Percentiles rank a stretch among this genome's conserved stretches.
Conservation (phyloP, 106 monocot genomes). For the Acorus calamus region DNA sequence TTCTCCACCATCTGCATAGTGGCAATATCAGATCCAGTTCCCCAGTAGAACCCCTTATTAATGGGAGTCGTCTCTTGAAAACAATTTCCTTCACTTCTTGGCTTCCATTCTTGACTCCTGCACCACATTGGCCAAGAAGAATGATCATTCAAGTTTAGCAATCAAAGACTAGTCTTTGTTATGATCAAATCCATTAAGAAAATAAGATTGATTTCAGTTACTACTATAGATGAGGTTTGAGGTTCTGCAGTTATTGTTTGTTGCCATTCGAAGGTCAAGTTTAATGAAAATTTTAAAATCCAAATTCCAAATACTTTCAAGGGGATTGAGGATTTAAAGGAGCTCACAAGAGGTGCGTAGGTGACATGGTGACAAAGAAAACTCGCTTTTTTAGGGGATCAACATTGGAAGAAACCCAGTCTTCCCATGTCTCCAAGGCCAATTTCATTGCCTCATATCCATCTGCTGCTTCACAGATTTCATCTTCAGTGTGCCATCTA, state of each 20-base stretch:
- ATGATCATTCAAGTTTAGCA: not conserved
- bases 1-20: conserved; percentile 46
- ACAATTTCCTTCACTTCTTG: conserved; percentile 57
- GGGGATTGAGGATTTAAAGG: too few species aligned
- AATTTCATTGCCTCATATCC: conserved; percentile 53
- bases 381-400: conserved; percentile 30
- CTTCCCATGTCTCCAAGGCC: conserved; percentile 64
- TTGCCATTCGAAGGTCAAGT: not conserved
- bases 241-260: too few species aligned
- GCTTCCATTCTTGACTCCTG: conserved; percentile 71
- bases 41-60: conserved; percentile 42
- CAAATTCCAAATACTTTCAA: too few species aligned
- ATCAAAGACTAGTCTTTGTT: too few species aligned
- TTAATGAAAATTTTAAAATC: too few species aligned
- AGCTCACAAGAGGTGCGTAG: conserved; percentile 80
- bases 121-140: not conserved
- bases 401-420: conserved; percentile 40
- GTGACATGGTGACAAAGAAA: conserved; percentile 81
- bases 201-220: too few species aligned
- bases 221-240: too few species aligned
- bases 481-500: conserved; percentile 36
- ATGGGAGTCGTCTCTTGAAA: conserved; percentile 44
- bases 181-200: too few species aligned
- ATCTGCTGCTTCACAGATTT: conserved; percentile 45
- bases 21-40: conserved; percentile 49